Conservation (phyloP, 495 filamentous ascomycete genomes). For the Parachaetomium inaequale region DNA sequence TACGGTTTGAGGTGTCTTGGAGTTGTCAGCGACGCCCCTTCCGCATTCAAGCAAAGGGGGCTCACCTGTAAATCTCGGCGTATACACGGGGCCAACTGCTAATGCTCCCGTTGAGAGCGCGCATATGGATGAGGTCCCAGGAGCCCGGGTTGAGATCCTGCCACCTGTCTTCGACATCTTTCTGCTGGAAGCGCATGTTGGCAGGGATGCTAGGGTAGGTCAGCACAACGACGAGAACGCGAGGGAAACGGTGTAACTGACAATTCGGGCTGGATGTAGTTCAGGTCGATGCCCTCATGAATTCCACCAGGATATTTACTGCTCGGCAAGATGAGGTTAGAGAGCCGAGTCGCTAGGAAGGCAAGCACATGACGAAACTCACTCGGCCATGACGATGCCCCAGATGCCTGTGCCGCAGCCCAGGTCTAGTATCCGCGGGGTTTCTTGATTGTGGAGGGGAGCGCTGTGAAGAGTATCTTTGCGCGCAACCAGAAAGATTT, state of each 20-base stretch:
- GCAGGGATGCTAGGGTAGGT: slow-evolving; percentile 58
- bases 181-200: slow-evolving; percentile 65
- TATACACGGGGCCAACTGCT: slow-evolving; percentile 75
- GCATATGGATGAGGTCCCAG: slow-evolving; percentile 84
- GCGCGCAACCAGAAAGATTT: slow-evolving; percentile 66
- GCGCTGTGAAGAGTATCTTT: slow-evolving; percentile 52
- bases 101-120: slow-evolving; percentile 77
- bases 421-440: slow-evolving; percentile 66
- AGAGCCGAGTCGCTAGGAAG: neutral
- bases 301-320: slow-evolving; percentile 26
- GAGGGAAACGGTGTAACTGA: slow-evolving; percentile 32
- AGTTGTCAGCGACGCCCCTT: slow-evolving; percentile 16
- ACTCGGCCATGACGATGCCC: slow-evolving; percentile 83
- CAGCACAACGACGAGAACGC: neutral
- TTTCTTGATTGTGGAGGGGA: slow-evolving; percentile 42
- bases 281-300: slow-evolving; percentile 54
- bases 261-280: slow-evolving; percentile 74
- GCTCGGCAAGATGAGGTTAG: neutral
- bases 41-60: neutral
- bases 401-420: slow-evolving; percentile 91
- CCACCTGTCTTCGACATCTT: slow-evolving; percentile 84
- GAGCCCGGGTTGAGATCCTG: slow-evolving; percentile 62
- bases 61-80: slow-evolving; percentile 61
- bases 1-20: slow-evolving; percentile 73
- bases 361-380: slow-evolving; percentile 36